Evolutionary conservation across 805 yeast species (phyloP).

Genomic region (Metschnikowia koreensis): DNA sequence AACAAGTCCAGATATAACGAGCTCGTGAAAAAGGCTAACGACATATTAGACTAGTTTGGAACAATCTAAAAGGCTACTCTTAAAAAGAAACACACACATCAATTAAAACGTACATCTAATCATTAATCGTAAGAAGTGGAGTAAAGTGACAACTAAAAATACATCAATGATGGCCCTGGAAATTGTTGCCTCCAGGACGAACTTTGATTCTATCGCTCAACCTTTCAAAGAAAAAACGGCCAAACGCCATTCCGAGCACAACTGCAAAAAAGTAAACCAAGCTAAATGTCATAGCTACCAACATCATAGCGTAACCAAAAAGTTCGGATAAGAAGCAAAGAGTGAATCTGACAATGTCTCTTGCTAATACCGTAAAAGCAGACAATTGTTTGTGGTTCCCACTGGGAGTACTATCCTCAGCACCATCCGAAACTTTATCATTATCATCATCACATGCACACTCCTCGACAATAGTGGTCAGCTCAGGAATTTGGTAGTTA

Average conservation of each 20-base stretch:
- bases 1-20: constrained; percentile 40
- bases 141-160: background rate
- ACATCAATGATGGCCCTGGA: constrained; percentile 11
- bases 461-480: constrained; percentile 18
- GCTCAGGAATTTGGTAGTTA: constrained; percentile 19
- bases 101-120: constrained; percentile 1
- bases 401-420: constrained; percentile 7
- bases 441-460: constrained; percentile 20
- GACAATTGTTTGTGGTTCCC: constrained; percentile 5
- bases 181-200: constrained; percentile 27
- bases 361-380: constrained; percentile 22
- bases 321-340: constrained; percentile 61
- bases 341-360: constrained; percentile 56
- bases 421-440: constrained; percentile 5
- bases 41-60: constrained; percentile 4
- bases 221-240: constrained; percentile 69
- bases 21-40: constrained; percentile 27
- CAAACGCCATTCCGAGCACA: constrained; percentile 64
- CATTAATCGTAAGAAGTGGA: background rate
- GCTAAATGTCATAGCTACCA: constrained; percentile 73
- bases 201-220: constrained; percentile 40
- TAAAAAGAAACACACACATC: background rate
- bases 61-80: background rate
- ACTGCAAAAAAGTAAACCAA: constrained; percentile 71
- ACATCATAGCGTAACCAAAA: constrained; percentile 71